phyloP scores from a whole-genome alignment of 148 eudicot genomes.

The Suaeda aralocaspica region DNA sequence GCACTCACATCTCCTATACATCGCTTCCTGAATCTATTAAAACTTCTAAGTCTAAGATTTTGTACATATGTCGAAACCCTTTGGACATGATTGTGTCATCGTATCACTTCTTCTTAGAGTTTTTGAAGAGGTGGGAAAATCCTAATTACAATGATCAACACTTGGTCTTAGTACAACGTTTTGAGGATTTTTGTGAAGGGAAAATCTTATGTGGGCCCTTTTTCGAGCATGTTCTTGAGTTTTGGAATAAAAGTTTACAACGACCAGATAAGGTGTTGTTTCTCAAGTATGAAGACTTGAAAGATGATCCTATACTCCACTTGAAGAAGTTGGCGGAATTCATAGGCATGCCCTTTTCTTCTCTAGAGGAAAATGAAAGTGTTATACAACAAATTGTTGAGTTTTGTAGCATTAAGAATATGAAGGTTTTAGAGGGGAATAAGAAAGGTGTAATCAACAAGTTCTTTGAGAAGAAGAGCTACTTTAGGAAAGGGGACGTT shows the following conservation, averaged over 20 bases:
- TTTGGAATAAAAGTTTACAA: conserved; percentile 28
- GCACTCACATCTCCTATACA: not conserved
- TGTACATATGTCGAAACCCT: conserved; percentile 1
- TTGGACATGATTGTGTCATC: not conserved
- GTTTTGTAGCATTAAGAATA: conserved; percentile 1
- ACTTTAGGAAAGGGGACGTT: conserved; percentile 25
- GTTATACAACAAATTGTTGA: not conserved
- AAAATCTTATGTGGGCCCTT: not conserved
- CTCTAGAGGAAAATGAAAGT: not conserved
- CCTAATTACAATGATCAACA: not conserved
- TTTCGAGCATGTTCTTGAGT: not conserved
- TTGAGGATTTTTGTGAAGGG: not conserved
- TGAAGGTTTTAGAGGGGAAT: conserved; percentile 31
- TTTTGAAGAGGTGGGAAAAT: not conserved
- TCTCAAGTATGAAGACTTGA: conserved; percentile 29
- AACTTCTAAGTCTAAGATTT: not conserved
- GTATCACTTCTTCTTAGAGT: not conserved
- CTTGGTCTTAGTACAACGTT: not conserved
- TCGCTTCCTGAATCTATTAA: not conserved
- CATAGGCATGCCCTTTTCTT: not conserved
- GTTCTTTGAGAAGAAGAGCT: conserved; percentile 5
- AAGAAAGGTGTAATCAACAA: conserved; percentile 14
- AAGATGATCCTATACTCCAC: conserved; percentile 4
- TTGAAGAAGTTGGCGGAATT: conserved; percentile 2
- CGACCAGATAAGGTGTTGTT: conserved; percentile 25